Base-by-base conservation (phyloP, 345 rosid genomes). In the Aethionema arabicum region DNA sequence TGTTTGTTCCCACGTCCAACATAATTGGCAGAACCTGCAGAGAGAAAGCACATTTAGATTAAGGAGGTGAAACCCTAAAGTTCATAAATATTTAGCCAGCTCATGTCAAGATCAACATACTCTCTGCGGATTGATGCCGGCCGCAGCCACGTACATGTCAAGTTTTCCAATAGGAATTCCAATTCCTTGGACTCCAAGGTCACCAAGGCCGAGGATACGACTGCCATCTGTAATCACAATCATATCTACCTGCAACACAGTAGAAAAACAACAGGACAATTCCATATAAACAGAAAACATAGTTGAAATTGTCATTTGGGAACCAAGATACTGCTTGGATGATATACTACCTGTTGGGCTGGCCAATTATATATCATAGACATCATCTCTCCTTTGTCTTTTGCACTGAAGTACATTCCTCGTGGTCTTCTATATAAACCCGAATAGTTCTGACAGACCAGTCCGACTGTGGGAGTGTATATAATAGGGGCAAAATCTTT, bases 351-450 rank as follows among this genome's bases (percentile, higher is more conserved):
- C 91, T 78, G 69, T 0, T 82, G 75, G 72, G 87, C 78, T 53
- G 99, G 99, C 97, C 99, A 93, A 57, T 90, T 93, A 65, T 90
- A 90, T 39, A 93, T 90, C 99, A 93, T 93, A 37, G 99, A 93
- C 97, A 90, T 87, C 99, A 93, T 93, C 78, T 93, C 96, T 68
- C 99, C 97, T 63, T 90, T 93, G 76, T 93, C 99, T 82, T 85
- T 90, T 32, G 97, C 99, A 72, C 99, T 87, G 76, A 93, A 93
- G 79, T 93, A 93, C 99, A 93, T 93, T 44, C 99, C 99, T 67
- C 96, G 85, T 1, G 99, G 99, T 12, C 99, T 96, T 75, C 99
- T 83, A 70, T 84, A 93, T 59, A 93, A 66, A 36, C 99, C 99
- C 3, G 99, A 93, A 78, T 90, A 93, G 66, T 93, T 93, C 76